These are phyloP conservation scores for Vachellia collinsii DNA, from an alignment of 306 rosid species.

Conservation along the genomic window DNA sequence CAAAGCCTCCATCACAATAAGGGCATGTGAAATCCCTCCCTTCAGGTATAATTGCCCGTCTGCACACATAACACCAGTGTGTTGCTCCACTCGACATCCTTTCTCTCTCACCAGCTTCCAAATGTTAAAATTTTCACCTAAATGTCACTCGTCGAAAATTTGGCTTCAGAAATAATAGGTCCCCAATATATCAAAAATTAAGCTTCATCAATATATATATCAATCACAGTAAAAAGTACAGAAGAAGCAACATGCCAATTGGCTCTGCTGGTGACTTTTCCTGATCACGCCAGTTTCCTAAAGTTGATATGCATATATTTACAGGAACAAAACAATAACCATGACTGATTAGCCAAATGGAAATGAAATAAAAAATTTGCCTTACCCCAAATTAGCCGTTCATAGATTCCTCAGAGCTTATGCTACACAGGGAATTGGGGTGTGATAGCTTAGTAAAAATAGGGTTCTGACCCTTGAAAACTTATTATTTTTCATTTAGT, in stretches of 20 bases:
- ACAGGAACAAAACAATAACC: conserved; percentile 1
- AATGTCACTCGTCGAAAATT: conserved; percentile 29
- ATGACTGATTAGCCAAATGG: not conserved
- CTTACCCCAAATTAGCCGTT: not conserved
- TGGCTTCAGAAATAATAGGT: conserved; percentile 8
- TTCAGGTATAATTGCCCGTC: conserved; percentile 38
- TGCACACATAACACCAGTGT: conserved; percentile 70
- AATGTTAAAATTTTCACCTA: not conserved
- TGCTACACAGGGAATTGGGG: not conserved
- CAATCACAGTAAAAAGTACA: conserved; percentile 1
- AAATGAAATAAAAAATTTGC: conserved; percentile 3
- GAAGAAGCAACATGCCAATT: conserved; percentile 6
- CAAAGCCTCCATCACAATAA: conserved; percentile 59
- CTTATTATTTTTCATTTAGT: not conserved
- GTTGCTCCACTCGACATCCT: conserved; percentile 57
- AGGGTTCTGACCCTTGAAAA: not conserved
- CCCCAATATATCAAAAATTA: not conserved
- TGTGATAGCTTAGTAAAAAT: not conserved
- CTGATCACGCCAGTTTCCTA: not conserved
- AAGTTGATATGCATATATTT: too few species aligned
- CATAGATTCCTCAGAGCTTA: not conserved
- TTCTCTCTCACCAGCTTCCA: conserved; percentile 21
- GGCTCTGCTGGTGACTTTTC: not conserved
- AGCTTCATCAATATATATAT: not conserved
- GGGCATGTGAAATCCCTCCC: conserved; percentile 55